Percentiles rank a stretch among this genome's conserved stretches.
Evolutionary conservation across 148 eudicot genomes (phyloP).

Genomic region (Silene uniflora): DNA sequence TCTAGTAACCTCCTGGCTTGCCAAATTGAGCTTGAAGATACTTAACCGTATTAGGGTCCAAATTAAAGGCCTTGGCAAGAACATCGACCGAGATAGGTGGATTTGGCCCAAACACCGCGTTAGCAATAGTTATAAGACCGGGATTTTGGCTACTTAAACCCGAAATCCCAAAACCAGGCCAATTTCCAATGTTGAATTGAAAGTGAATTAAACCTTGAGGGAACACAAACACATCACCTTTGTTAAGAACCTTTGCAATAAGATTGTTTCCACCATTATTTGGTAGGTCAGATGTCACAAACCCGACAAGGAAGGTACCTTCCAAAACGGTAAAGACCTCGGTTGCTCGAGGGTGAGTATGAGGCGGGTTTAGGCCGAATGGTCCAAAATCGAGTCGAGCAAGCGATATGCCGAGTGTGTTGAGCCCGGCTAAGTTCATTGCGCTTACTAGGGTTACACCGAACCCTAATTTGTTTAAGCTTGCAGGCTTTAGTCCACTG

Average conservation of each 20-base stretch:
- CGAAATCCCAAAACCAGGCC: neutral
- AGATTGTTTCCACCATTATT: slow-evolving; percentile 8
- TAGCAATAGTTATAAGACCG: neutral
- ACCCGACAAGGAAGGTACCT: slow-evolving; percentile 4
- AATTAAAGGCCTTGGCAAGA: slow-evolving; percentile 1
- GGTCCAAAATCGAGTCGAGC: slow-evolving; percentile 10
- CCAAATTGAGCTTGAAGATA: slow-evolving; percentile 7
- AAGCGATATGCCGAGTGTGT: slow-evolving; percentile 2
- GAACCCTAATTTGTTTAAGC: neutral
- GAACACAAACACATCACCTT: neutral
- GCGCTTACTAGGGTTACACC: slow-evolving; percentile 10
- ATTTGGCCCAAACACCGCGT: slow-evolving; percentile 7
- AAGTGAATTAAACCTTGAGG: slow-evolving; percentile 7
- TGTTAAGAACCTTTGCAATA: neutral
- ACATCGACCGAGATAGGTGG: slow-evolving; percentile 8
- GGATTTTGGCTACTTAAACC: slow-evolving; percentile 10
- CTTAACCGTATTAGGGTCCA: slow-evolving; percentile 5
- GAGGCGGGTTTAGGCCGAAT: slow-evolving; percentile 5
- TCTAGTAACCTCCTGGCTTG: slow-evolving; percentile 3
- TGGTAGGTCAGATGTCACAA: neutral
- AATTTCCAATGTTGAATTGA: slow-evolving; percentile 1
- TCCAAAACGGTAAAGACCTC: slow-evolving; percentile 4
- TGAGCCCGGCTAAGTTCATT: slow-evolving; percentile 9
- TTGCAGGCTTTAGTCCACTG: neutral
- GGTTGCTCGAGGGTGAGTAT: slow-evolving; percentile 6